Percentiles rank a stretch among this genome's conserved stretches.
Evolutionary conservation across 345 rosid species (phyloP).

Genomic region (Salix suchowensis): DNA sequence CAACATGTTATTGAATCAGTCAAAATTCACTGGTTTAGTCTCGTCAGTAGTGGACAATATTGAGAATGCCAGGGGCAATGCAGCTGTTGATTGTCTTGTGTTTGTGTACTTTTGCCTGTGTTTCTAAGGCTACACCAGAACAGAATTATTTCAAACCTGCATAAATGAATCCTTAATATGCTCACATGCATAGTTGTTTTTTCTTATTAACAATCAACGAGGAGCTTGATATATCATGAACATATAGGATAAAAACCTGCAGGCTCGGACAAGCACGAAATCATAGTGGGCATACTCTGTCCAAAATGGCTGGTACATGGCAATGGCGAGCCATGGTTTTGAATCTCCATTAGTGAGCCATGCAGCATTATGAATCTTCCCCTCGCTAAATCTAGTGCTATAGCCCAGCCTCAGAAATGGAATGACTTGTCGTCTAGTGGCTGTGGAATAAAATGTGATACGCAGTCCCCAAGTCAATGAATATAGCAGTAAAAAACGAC

Average conservation of each 20-base stretch:
- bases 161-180: neutral
- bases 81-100: slow-evolving; percentile 6
- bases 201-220: neutral
- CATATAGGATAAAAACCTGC: neutral
- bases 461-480: neutral
- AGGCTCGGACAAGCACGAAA: neutral
- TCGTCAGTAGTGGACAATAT: neutral
- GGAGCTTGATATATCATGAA: neutral
- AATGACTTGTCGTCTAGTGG: slow-evolving; percentile 9
- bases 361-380: slow-evolving; percentile 1
- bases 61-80: neutral
- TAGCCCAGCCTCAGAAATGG: slow-evolving; percentile 15
- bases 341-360: slow-evolving; percentile 8
- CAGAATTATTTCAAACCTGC: neutral
- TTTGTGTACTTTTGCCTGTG: neutral
- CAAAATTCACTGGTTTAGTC: neutral
- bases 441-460: slow-evolving; percentile 11
- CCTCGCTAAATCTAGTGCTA: neutral
- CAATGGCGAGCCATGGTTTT: slow-evolving; percentile 12
- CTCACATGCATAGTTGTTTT: neutral
- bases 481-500: no score
- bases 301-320: slow-evolving; percentile 7
- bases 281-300: slow-evolving; percentile 1
- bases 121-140: neutral
- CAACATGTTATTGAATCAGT: neutral